phyloP scores from a whole-genome alignment of 2,329 filamentous ascomycete species.

The Xylariaceae sp. region DNA sequence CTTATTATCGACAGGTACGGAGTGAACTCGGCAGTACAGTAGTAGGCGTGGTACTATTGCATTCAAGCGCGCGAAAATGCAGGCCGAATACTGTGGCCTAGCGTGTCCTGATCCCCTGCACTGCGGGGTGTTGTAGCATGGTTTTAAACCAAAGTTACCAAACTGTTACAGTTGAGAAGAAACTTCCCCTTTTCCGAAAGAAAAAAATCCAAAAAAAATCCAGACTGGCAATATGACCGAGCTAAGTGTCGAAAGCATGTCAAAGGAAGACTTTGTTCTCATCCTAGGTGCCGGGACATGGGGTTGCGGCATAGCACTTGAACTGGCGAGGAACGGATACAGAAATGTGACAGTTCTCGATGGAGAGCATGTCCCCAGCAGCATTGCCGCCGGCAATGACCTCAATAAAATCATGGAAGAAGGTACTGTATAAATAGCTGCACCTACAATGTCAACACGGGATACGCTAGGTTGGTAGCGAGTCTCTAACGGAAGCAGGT shows the following conservation, averaged over 20 bases:
- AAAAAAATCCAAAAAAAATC: background rate
- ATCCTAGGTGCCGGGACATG: constrained; percentile 24
- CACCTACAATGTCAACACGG: background rate
- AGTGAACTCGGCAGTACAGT: too few relatives aligned
- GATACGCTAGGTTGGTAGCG: background rate
- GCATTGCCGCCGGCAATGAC: constrained; percentile 24
- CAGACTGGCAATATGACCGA: too few relatives aligned
- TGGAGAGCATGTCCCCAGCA: constrained; percentile 19
- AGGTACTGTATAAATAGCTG: constrained; percentile 17
- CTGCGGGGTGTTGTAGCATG: background rate
- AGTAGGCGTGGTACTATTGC: too few relatives aligned
- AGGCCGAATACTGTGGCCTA: too few relatives aligned
- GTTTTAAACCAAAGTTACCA: background rate
- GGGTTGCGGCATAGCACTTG: constrained; percentile 23
- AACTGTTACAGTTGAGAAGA: background rate
- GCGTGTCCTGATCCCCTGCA: too few relatives aligned
- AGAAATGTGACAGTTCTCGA: constrained; percentile 24
- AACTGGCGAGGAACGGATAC: constrained; percentile 22
- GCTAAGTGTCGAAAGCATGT: constrained; percentile 2
- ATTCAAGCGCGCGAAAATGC: too few relatives aligned
- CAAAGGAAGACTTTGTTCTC: constrained; percentile 15
- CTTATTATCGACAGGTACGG: too few relatives aligned
- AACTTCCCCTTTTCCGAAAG: background rate
- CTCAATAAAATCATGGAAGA: constrained; percentile 23
- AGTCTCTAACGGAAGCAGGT: constrained; percentile 7